A percentile compares a stretch with the other conserved stretches of the same genome.
These are phyloP conservation scores for Neurospora hispaniola DNA, from an alignment of 495 filamentous ascomycete genomes.

Conservation along the genomic window DNA sequence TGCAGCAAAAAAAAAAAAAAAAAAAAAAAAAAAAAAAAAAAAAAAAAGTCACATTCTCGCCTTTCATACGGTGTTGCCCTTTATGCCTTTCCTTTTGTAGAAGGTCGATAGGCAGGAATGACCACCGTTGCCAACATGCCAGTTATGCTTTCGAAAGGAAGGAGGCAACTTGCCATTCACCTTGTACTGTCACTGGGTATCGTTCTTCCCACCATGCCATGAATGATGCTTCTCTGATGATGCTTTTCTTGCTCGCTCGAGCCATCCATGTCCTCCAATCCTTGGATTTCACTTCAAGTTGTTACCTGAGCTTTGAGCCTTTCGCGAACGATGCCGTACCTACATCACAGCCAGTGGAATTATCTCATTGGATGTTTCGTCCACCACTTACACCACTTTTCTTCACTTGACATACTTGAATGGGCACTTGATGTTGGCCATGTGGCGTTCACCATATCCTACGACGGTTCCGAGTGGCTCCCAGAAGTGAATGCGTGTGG, in stretches of 20 bases:
- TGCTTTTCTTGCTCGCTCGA: background rate
- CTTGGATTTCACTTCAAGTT: background rate
- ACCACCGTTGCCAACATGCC: background rate
- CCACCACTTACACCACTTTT: background rate
- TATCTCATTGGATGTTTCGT: background rate
- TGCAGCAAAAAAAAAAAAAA: no score
- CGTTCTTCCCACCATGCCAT: background rate
- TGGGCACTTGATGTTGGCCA: background rate
- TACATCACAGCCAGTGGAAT: background rate
- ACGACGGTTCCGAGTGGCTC: background rate
- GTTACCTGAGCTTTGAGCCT: background rate
- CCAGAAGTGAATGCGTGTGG: background rate
- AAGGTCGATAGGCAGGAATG: background rate
- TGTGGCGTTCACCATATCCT: background rate
- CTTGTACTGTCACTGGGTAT: background rate
- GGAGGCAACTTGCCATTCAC: background rate
- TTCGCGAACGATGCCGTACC: background rate
- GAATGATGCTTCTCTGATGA: background rate
- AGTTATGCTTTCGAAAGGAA: background rate
- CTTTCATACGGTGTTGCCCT: background rate
- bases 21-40: no score
- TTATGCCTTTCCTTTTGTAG: background rate
- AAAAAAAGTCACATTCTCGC: no score
- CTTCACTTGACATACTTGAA: background rate
- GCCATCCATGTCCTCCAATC: background rate